A percentile compares a stretch with the other conserved stretches of the same genome.
phyloP scores from a whole-genome alignment of 257 asterid species.

The Striga asiatica region DNA sequence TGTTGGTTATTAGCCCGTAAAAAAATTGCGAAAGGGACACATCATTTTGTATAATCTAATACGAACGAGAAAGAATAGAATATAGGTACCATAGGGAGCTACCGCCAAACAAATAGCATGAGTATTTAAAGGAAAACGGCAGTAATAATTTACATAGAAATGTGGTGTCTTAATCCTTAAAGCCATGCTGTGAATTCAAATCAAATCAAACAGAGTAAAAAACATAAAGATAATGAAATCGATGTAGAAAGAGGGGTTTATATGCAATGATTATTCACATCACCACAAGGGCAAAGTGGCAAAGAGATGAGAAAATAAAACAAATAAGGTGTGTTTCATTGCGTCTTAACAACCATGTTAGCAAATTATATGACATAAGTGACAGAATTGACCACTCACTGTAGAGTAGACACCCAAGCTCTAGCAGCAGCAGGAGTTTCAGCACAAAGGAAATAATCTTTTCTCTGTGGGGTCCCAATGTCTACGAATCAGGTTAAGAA shows the following conservation, averaged over 20 bases:
- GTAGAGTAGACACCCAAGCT: constrained; percentile 96
- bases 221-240: no score
- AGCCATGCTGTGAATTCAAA: no score
- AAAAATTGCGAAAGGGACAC: not conserved
- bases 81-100: not conserved
- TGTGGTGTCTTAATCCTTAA: no score
- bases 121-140: no score
- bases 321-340: not conserved
- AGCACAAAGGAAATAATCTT: constrained; percentile 89
- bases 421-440: constrained; percentile 93
- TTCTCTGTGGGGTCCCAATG: constrained; percentile 93
- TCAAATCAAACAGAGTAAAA: no score
- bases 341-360: not conserved
- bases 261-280: no score
- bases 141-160: no score
- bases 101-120: not conserved
- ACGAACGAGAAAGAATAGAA: not conserved
- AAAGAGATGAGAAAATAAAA: no score
- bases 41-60: not conserved
- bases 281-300: no score
- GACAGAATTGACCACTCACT: constrained; percentile 52
- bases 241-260: no score
- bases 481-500: constrained; percentile 57
- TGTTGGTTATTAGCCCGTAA: not conserved
- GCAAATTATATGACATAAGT: constrained; percentile 10